These are phyloP conservation scores for Pythium brachiatum DNA, from an alignment of 352 stramenopile species.

Conservation along the genomic window DNA sequence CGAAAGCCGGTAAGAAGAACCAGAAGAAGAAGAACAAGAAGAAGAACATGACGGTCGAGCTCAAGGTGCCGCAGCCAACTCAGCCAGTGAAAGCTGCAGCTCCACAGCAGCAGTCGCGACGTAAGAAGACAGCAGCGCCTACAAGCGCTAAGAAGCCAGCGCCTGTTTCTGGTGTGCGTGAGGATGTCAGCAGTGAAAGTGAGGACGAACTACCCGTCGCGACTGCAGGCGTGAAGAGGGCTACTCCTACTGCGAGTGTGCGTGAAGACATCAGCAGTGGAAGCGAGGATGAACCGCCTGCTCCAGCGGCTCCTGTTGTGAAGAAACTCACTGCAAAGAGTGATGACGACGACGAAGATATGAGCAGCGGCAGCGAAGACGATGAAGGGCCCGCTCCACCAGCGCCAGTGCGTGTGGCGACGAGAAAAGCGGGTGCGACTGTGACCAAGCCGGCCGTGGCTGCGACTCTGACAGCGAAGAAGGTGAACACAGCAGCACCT, in stretches of 20 bases:
- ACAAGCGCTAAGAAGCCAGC: neutral
- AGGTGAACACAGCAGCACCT: neutral
- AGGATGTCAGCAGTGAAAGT: neutral
- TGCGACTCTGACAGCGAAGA: neutral
- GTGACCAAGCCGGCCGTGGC: neutral
- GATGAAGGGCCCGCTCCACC: neutral
- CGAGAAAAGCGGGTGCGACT: neutral
- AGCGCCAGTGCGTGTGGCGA: neutral
- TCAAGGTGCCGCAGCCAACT: conserved; percentile 3
- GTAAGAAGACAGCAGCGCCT: neutral
- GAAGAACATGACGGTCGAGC: conserved; percentile 9
- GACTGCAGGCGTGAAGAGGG: too few species aligned
- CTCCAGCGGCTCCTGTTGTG: neutral
- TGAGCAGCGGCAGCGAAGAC: neutral
- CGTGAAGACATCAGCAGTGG: too few species aligned
- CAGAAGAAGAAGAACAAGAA: conserved; percentile 24
- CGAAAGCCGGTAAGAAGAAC: conserved; percentile 24
- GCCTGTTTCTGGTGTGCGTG: too few species aligned
- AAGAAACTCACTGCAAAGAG: neutral
- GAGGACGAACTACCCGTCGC: neutral
- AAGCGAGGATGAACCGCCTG: neutral
- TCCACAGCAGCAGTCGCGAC: neutral
- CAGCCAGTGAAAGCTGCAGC: neutral
- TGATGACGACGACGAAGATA: neutral
- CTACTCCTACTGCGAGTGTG: too few species aligned